Percentiles rank a stretch among this genome's conserved stretches.
These are phyloP conservation scores for Zychaea mexicana DNA, from an alignment of 371 early-diverging fungal species.

Conservation along the genomic window DNA sequence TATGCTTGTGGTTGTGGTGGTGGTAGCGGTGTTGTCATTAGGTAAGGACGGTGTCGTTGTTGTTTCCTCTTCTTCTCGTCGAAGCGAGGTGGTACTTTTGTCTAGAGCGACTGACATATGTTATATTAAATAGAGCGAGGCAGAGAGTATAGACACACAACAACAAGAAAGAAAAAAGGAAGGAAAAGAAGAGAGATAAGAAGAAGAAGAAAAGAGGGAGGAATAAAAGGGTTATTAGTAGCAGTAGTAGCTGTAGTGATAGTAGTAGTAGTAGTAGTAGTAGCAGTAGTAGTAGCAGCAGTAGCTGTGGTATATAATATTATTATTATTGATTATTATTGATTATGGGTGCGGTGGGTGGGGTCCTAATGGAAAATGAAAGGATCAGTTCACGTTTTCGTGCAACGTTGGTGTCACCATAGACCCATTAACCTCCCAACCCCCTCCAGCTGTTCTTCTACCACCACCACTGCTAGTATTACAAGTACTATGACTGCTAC, in stretches of 20 bases:
- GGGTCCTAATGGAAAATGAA: not conserved
- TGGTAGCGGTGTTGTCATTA: too few species aligned
- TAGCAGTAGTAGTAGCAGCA: not conserved
- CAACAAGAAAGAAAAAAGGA: not conserved
- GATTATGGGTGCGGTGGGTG: not conserved
- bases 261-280: not conserved
- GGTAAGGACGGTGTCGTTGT: too few species aligned
- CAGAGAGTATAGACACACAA: not conserved
- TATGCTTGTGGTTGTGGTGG: too few species aligned
- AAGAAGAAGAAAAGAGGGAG: not conserved
- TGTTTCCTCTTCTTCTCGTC: not conserved
- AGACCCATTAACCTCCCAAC: too few species aligned
- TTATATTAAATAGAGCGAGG: not conserved
- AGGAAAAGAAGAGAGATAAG: not conserved
- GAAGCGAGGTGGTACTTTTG: not conserved
- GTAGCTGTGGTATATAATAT: not conserved
- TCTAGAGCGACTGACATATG: not conserved
- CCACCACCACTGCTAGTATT: too few species aligned
- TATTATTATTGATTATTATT: not conserved
- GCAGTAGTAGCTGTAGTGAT: not conserved
- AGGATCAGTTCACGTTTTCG: constrained; percentile 10
- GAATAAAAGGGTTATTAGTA: not conserved
- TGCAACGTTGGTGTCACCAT: constrained; percentile 6
- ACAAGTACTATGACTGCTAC: too few species aligned
- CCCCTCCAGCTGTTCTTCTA: too few species aligned